Conservation (phyloP, 768 basidiomycete species). For the Multifurca ochricompacta region DNA sequence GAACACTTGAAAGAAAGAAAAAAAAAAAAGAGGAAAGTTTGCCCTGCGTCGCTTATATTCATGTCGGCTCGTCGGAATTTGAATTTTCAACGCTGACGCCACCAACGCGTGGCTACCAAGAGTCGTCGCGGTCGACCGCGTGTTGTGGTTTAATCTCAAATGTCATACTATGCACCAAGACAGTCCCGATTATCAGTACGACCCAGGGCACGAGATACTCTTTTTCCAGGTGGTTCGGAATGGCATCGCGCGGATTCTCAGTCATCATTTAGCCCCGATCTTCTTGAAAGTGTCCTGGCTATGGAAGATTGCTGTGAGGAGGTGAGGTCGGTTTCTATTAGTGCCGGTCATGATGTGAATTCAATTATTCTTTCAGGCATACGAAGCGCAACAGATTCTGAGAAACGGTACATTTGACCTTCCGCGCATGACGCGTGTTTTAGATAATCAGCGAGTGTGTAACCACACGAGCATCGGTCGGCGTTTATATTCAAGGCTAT, state of each 20-base stretch:
- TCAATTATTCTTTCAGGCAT: constrained; percentile 35
- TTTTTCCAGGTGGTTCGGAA: constrained; percentile 62
- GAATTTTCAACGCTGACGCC: constrained; percentile 22
- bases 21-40: constrained; percentile 24
- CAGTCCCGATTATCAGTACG: constrained; percentile 46
- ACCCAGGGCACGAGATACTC: constrained; percentile 49
- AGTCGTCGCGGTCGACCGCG: no score
- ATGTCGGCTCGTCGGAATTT: constrained; percentile 6
- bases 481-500: not conserved
- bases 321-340: constrained; percentile 30
- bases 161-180: constrained; percentile 15
- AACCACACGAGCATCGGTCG: not conserved
- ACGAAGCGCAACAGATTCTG: constrained; percentile 61
- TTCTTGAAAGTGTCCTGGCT: constrained; percentile 67
- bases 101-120: constrained; percentile 26
- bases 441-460: constrained; percentile 61
- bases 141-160: not conserved
- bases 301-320: constrained; percentile 81
- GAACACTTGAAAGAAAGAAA: constrained; percentile 46
- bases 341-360: not conserved
- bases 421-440: constrained; percentile 57
- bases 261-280: constrained; percentile 59
- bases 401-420: constrained; percentile 65
- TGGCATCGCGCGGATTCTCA: constrained; percentile 56
- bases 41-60: constrained; percentile 21